Evolutionary conservation across 176 grass and related monocot species (phyloP).

Genomic region (Bonia amplexicaulis): DNA sequence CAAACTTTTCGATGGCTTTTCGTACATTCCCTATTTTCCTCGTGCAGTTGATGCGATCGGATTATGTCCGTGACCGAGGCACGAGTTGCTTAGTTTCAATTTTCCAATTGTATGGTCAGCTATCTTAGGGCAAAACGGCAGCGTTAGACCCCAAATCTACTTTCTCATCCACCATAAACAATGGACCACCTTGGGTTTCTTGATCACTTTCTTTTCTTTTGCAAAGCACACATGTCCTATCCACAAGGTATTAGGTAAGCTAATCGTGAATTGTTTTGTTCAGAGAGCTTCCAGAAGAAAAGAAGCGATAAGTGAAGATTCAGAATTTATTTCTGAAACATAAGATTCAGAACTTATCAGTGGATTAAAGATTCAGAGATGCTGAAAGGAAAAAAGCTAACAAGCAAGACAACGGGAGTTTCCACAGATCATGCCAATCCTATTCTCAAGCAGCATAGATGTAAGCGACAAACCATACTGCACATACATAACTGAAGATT

Average conservation of each 20-base stretch:
- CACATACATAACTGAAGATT: background rate
- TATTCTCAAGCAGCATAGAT: background rate
- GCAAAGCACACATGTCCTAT: background rate
- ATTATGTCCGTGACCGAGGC: background rate
- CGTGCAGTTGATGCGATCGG: background rate
- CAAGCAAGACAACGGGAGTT: background rate
- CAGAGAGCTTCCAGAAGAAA: background rate
- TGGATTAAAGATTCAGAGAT: background rate
- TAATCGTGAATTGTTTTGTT: conserved; percentile 13
- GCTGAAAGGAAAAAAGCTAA: background rate
- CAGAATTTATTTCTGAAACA: background rate
- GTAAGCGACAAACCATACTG: background rate
- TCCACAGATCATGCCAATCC: background rate
- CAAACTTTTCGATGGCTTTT: background rate
- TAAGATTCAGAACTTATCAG: background rate
- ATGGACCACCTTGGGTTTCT: background rate
- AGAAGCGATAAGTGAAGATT: background rate
- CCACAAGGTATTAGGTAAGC: conserved; percentile 27
- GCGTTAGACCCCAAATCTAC: conserved; percentile 12
- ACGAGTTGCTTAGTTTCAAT: background rate
- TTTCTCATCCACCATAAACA: conserved; percentile 19
- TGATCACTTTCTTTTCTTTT: background rate
- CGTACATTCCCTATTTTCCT: background rate
- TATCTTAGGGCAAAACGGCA: background rate
- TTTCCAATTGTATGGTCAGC: background rate